These are phyloP conservation scores for Psophocarpus tetragonolobus DNA, from an alignment of 306 rosid species.

Conservation along the genomic window DNA sequence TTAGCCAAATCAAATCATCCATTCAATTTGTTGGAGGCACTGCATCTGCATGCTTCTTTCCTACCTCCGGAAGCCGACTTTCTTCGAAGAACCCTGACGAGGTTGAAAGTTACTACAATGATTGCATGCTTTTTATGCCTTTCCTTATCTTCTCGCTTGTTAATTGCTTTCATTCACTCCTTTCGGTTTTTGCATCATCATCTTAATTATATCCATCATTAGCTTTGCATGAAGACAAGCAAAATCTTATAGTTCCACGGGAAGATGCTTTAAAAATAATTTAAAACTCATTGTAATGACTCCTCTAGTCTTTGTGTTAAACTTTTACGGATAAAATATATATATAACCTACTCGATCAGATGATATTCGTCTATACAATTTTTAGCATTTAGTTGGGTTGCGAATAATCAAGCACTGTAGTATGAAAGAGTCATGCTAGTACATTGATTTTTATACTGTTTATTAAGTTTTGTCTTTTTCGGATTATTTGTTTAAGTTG, in stretches of 20 bases:
- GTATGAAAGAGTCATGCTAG: not conserved
- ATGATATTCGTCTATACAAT: not conserved
- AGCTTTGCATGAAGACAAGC: conserved; percentile 17
- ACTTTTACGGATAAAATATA: too few relatives aligned
- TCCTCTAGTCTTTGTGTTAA: too few relatives aligned
- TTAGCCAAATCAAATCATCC: conserved; percentile 39
- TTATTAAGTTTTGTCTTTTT: not conserved
- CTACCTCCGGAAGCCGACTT: conserved; percentile 44
- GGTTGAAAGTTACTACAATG: conserved; percentile 45
- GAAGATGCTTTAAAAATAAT: not conserved
- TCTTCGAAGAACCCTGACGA: conserved; percentile 38
- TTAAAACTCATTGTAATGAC: not conserved
- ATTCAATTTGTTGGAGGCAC: conserved; percentile 35
- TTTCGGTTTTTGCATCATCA: conserved; percentile 4
- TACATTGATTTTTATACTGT: not conserved
- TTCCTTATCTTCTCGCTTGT: not conserved
- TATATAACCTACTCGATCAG: not conserved
- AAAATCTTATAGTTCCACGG: not conserved
- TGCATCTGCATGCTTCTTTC: conserved; percentile 31
- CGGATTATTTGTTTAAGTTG: not conserved
- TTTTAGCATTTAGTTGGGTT: not conserved
- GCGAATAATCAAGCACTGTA: not conserved
- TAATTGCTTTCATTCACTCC: conserved; percentile 10
- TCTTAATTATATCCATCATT: not conserved
- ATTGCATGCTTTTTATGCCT: conserved; percentile 32